Evolutionary conservation across 1,284 basidiomycete species (phyloP).

Genomic region (Moniliella sp.): DNA sequence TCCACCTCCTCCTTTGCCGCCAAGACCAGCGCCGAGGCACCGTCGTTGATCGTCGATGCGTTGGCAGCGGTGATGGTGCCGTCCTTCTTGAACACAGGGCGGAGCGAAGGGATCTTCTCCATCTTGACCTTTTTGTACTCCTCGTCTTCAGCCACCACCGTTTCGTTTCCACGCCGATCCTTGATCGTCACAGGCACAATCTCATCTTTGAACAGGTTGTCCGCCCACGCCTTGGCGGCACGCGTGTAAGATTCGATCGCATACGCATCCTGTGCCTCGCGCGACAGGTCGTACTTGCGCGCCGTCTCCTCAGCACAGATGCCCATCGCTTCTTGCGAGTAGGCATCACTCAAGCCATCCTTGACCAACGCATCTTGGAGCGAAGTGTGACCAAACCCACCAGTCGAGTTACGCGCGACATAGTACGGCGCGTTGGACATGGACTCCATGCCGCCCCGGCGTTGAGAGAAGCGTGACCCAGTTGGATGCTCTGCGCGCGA

Average conservation of each 20-base stretch:
- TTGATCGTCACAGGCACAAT: constrained; percentile 52
- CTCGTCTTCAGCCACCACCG: constrained; percentile 68
- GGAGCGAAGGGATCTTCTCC: constrained; percentile 35
- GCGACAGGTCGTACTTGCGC: constrained; percentile 31
- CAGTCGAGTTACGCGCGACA: constrained; percentile 57
- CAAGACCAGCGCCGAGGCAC: constrained; percentile 36
- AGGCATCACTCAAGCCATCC: constrained; percentile 51
- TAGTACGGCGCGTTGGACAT: constrained; percentile 48
- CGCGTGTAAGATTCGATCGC: constrained; percentile 85
- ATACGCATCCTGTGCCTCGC: constrained; percentile 40
- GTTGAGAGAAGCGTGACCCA: constrained; percentile 35
- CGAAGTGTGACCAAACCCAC: constrained; percentile 63
- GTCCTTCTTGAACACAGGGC: constrained; percentile 36
- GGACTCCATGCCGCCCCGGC: constrained; percentile 38
- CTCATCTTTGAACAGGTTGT: constrained; percentile 64
- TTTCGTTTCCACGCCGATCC: constrained; percentile 78
- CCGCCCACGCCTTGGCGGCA: constrained; percentile 69
- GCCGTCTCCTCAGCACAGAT: constrained; percentile 36
- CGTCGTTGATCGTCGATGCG: constrained; percentile 37
- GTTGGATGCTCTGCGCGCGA: constrained; percentile 37
- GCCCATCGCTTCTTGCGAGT: constrained; percentile 18
- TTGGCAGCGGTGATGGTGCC: constrained; percentile 38
- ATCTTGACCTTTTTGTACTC: constrained; percentile 52
- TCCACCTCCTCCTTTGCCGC: constrained; percentile 24
- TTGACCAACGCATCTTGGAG: constrained; percentile 65